Conservation (phyloP, 805 yeast species). For the Metschnikowia chrysomelidarum region DNA sequence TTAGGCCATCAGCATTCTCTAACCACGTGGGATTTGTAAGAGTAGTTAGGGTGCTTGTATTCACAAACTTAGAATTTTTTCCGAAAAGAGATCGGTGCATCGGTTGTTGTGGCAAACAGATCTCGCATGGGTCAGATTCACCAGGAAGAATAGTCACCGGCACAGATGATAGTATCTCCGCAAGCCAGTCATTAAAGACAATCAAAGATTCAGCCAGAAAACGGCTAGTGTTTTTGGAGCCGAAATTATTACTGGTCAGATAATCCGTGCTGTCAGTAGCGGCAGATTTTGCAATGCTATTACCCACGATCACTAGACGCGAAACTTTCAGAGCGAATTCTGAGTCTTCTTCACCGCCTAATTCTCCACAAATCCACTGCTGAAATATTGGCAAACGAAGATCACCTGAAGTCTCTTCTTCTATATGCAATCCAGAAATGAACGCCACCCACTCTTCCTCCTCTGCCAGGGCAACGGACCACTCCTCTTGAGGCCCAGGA, state of each 20-base stretch:
- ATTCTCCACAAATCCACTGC: constrained; percentile 70
- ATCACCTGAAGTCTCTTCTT: constrained; percentile 43
- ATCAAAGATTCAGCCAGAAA: constrained; percentile 47
- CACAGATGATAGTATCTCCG: constrained; percentile 53
- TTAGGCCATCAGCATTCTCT: constrained; percentile 48
- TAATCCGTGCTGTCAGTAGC: constrained; percentile 23
- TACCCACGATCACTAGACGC: constrained; percentile 69
- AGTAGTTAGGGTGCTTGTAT: constrained; percentile 15
- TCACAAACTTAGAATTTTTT: constrained; percentile 41
- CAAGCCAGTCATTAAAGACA: constrained; percentile 59
- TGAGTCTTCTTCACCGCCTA: constrained; percentile 39
- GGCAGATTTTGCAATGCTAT: constrained; percentile 47
- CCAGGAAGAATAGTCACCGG: constrained; percentile 88
- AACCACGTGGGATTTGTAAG: constrained; percentile 72
- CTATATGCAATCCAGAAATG: constrained; percentile 71
- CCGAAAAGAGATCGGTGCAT: constrained; percentile 75
- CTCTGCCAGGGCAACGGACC: constrained; percentile 9
- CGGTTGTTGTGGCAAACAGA: constrained; percentile 85
- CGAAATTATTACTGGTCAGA: constrained; percentile 44
- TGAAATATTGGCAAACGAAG: constrained; percentile 54
- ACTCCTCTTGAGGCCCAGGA: constrained; percentile 52
- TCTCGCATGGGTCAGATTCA: constrained; percentile 76
- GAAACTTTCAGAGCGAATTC: constrained; percentile 33
- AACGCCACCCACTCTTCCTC: constrained; percentile 48
- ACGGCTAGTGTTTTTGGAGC: constrained; percentile 52